Evolutionary conservation across 805 yeast genomes (phyloP).

Genomic region (Kregervanrija delftensis): DNA sequence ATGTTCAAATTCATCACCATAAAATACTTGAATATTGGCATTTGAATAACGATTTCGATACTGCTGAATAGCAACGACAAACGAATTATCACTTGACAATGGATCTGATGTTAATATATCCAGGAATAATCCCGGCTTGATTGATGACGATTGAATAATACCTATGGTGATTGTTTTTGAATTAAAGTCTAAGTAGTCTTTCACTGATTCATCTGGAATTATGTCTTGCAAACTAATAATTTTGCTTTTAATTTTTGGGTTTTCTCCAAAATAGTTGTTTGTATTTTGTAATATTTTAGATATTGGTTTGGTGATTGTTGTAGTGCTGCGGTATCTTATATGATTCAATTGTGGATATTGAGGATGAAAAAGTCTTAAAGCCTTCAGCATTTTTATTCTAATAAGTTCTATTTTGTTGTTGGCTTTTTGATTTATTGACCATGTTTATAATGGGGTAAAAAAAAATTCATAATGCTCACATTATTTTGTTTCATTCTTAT

Average conservation of each 20-base stretch:
- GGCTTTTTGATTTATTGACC: too few species aligned
- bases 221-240: conserved; percentile 13
- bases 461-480: too few species aligned
- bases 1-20: conserved; percentile 8
- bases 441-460: too few species aligned
- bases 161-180: conserved; percentile 24
- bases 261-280: conserved; percentile 9
- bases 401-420: too few species aligned
- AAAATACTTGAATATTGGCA: conserved; percentile 11
- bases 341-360: too few species aligned
- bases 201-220: conserved; percentile 3
- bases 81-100: conserved; percentile 18
- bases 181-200: conserved; percentile 8
- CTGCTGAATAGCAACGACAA: conserved; percentile 12
- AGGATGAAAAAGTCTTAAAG: too few species aligned
- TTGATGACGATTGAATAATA: conserved; percentile 16
- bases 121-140: conserved; percentile 17
- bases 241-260: conserved; percentile 9
- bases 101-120: conserved; percentile 26
- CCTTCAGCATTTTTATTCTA: too few species aligned
- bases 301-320: conserved; percentile 1
- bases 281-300: conserved; percentile 9
- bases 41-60: conserved; percentile 6
- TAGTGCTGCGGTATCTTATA: conserved; percentile 1
- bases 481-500: too few species aligned